Evolutionary conservation across 768 basidiomycete species (phyloP).

Genomic region (Mycena albidolilacea): DNA sequence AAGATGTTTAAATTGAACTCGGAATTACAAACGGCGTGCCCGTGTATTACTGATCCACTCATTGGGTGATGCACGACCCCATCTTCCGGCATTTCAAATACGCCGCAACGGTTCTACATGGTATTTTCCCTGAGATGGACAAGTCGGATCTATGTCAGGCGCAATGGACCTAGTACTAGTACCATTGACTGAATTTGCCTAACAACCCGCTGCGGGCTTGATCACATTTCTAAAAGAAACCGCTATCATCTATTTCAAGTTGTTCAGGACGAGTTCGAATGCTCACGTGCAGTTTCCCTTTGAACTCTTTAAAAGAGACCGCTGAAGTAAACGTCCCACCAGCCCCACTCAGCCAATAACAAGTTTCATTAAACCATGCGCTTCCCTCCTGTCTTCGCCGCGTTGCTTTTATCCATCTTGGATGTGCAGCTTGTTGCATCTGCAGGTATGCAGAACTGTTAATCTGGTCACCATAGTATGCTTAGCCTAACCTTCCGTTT

Average conservation of each 20-base stretch:
- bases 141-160: too few species aligned
- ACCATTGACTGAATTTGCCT: too few species aligned
- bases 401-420: conserved; percentile 11
- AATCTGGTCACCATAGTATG: background rate
- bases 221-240: background rate
- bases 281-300: background rate
- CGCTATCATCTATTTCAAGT: too few species aligned
- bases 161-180: background rate
- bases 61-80: background rate
- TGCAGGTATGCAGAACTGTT: background rate
- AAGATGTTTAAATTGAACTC: background rate
- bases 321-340: background rate
- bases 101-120: too few species aligned
- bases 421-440: conserved; percentile 5
- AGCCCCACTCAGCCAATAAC: background rate
- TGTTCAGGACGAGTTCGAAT: background rate
- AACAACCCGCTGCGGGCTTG: too few species aligned
- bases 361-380: conserved; percentile 1
- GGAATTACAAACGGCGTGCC: background rate
- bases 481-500: background rate
- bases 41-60: background rate
- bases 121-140: too few species aligned
- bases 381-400: conserved; percentile 21
- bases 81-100: background rate
- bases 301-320: background rate